Evolutionary conservation across 176 grass and related monocot genomes (phyloP), one percentile per base, ranked within the genome.

Genomic region (Alopecurus myosuroides): DNA sequence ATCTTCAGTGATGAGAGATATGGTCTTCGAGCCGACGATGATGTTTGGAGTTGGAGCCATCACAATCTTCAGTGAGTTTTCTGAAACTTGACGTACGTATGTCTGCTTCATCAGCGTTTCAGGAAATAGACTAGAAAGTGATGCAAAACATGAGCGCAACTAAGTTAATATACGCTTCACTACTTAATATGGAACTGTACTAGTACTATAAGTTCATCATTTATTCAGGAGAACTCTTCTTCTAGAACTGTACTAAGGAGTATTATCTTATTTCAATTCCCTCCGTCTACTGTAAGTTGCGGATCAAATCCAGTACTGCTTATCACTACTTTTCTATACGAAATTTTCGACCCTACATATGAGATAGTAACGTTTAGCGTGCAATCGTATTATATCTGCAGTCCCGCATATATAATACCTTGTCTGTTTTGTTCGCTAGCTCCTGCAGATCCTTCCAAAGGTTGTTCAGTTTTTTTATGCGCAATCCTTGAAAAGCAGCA

Each of bases 1-100:
- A 87, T 97, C 94, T 41, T 86, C 83, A 77, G 94, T 94, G 79
- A 80, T 55, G 63, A 49, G 82, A 25, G 90, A 87, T 18, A 64
- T 64, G 72, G 61, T 41, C 11, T 84, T 83, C 50, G 76, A 49
- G 53, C 90, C 90, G 19, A 67, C 73, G 73, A 77, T 44, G 20
- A 77, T 44, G 20, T 73, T 55, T 14, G 79, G 34, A 35, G 34
- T 35, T 35, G 34, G 65, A 75, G 86, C 80, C 80, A 84, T 89
- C 62, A 70, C 31, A 39, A 73, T 50, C 20, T 78, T 56, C 37
- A 64, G 53, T 34, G 60, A 30, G 31, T 60, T 88, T 30, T 81
- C 30, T 13, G 15, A 60, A 36, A 31, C 60, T 76, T 80, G 25
- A 49, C 17, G 35, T 55, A 77, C 19, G n/a, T 23, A n/a, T n/a